Evolutionary conservation across 306 rosid genomes (phyloP).

Genomic region (Vachellia pachyceras): DNA sequence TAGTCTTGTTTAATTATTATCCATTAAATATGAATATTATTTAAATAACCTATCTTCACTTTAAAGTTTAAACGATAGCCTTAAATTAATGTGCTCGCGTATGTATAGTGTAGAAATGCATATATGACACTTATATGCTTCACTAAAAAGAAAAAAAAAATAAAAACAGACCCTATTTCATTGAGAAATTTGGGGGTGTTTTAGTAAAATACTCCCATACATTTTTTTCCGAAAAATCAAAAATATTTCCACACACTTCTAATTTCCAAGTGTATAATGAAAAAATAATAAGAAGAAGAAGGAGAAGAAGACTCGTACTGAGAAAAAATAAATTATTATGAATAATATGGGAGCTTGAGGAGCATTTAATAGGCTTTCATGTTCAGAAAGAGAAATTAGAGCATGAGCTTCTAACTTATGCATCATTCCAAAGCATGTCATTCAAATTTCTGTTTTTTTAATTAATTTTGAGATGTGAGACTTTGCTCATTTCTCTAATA

Average conservation of each 20-base stretch:
- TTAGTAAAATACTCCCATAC: background rate
- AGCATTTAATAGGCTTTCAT: background rate
- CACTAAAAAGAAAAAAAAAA: too few species aligned
- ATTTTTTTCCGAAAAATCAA: too few species aligned
- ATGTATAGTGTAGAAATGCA: too few species aligned
- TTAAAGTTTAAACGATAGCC: too few species aligned
- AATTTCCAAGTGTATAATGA: background rate
- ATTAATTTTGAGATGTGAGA: conserved; percentile 16
- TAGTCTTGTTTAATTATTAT: too few species aligned
- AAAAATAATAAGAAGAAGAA: too few species aligned
- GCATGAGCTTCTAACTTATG: conserved; percentile 14
- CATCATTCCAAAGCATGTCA: background rate
- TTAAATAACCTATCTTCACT: too few species aligned
- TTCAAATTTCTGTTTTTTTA: background rate
- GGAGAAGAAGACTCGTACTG: background rate
- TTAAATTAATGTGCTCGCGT: too few species aligned
- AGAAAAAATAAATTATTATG: background rate
- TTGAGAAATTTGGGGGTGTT: too few species aligned
- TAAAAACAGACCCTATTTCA: too few species aligned
- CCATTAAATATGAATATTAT: too few species aligned
- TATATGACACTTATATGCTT: too few species aligned
- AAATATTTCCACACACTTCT: background rate
- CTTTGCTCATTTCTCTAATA: background rate
- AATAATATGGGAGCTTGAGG: background rate
- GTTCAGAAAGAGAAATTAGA: conserved; percentile 9